A percentile compares a stretch with the other conserved stretches of the same genome.
phyloP scores from a whole-genome alignment of 148 eudicot genomes.

The Amaranthus cruentus region DNA sequence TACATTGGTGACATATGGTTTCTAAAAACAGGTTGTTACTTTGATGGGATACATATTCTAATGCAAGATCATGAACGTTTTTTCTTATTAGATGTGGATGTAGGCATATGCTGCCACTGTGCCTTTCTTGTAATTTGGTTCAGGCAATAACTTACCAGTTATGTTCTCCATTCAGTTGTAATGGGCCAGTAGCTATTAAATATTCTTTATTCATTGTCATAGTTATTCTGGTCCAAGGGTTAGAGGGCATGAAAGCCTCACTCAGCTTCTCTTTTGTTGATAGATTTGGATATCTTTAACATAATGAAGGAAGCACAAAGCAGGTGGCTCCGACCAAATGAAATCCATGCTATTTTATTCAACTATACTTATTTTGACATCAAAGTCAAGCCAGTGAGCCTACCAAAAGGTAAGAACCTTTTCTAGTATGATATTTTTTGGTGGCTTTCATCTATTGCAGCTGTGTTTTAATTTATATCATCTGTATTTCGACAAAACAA shows the following conservation, averaged over 20 bases:
- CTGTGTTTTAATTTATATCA: neutral
- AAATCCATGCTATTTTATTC: constrained; percentile 84
- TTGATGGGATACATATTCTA: neutral
- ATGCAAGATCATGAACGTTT: constrained; percentile 5
- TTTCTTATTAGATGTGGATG: neutral
- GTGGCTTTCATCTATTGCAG: neutral
- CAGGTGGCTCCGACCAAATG: constrained; percentile 95
- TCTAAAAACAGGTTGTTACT: neutral
- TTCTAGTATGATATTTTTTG: neutral
- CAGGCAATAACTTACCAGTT: neutral
- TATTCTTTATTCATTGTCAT: neutral
- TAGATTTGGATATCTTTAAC: constrained; percentile 76
- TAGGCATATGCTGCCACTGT: neutral
- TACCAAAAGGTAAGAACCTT: constrained; percentile 56
- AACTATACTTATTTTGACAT: constrained; percentile 58
- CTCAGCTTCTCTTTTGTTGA: constrained; percentile 19
- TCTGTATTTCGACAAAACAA: neutral
- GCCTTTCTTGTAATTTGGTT: constrained; percentile 1
- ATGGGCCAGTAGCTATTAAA: neutral
- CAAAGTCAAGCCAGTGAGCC: constrained; percentile 73
- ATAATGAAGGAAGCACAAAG: constrained; percentile 68
- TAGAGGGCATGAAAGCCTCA: neutral
- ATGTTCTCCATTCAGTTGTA: neutral
- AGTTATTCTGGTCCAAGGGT: neutral
- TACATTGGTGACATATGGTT: neutral